Percentiles rank a stretch among this genome's conserved stretches.
phyloP scores from a whole-genome alignment of 495 filamentous ascomycete genomes.

The Daldinia caldariorum region DNA sequence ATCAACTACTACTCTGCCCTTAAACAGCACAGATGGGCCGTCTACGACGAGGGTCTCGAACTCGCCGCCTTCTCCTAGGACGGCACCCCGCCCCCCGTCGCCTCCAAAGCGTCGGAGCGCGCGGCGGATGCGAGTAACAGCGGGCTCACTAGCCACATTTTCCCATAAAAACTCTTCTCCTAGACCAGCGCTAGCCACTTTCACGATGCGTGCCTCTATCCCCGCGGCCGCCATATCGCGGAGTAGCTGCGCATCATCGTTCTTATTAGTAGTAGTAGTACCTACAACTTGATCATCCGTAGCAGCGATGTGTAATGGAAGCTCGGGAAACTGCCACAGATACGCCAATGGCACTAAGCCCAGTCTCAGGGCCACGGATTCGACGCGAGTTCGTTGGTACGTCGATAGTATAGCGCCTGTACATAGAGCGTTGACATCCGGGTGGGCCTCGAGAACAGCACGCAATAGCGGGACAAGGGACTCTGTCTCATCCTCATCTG shows the following conservation, averaged over 20 bases:
- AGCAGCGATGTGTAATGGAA: conserved; percentile 47
- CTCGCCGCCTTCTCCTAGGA: conserved; percentile 93
- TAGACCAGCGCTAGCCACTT: conserved; percentile 90
- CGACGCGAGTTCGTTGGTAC: conserved; percentile 93
- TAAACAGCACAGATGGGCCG: conserved; percentile 78
- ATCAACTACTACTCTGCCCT: conserved; percentile 71
- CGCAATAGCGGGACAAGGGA: conserved; percentile 77
- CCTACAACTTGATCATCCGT: neutral
- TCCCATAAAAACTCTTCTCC: conserved; percentile 84
- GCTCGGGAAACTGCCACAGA: conserved; percentile 88
- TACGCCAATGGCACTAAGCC: conserved; percentile 82
- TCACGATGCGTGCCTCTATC: conserved; percentile 87
- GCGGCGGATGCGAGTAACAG: conserved; percentile 65
- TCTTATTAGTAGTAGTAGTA: conserved; percentile 17
- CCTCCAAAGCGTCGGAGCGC: conserved; percentile 76
- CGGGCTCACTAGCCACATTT: conserved; percentile 68
- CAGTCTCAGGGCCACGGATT: conserved; percentile 82
- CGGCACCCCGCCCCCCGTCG: conserved; percentile 64
- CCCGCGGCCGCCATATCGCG: conserved; percentile 81
- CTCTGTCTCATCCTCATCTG: conserved; percentile 81
- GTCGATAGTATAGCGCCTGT: conserved; percentile 93
- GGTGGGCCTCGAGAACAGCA: conserved; percentile 69
- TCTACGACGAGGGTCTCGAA: conserved; percentile 92
- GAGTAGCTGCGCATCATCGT: conserved; percentile 65
- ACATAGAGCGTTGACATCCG: conserved; percentile 82